Base-by-base conservation (phyloP, 441 rosid species). In the Pelargonium myrrhifolium region DNA sequence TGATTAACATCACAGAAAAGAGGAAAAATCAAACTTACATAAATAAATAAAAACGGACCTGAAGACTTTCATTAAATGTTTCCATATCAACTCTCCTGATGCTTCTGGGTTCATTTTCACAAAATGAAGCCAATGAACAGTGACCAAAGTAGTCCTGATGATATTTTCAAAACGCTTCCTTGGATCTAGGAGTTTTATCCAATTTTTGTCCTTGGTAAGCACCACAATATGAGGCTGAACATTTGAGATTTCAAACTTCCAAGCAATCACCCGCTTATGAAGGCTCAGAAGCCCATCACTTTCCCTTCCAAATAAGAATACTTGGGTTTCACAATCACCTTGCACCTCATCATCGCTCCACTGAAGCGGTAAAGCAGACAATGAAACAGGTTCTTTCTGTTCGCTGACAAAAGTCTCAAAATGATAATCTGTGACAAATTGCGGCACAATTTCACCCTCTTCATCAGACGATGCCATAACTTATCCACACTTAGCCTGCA, bases 91-190 rank as follows among this genome's bases (percentile, higher is more conserved):
- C 24, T 75, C 68, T 49, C 60, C 67, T 8, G 75, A 67, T 1
- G 74, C 71, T 6, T 81, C 67, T 1, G 71, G 74, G 56, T 75
- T 72, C 31, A 53, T 62, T 68, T 67, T 75, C 66, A 68, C 12
- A 39, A 67, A 78, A 74, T 81, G 84, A 73, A 81, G 65, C 72
- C 77, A 75, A 58, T 73, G 74, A 53, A 77, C 17, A n/a, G 81
- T 71, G 70, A 77, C 73, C 43, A 80, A 40, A 65, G 74, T 69
- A 3, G 66, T 73, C 80, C 76, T 71, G 26, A 81, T 65, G 4
- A 51, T 65, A 24, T 47, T 60, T 70, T 39, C 58, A 15, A 68
- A 81, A 66, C 73, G 64, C 74, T 67, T 78, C 76, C 80, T 78
- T 17, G 81, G 81, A 66, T 66, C 78, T 24, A 59, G 67, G 6